Evolutionary conservation across 805 yeast genomes (phyloP), one percentile per base, ranked within the genome.

Genomic region (Candida peoriensis): DNA sequence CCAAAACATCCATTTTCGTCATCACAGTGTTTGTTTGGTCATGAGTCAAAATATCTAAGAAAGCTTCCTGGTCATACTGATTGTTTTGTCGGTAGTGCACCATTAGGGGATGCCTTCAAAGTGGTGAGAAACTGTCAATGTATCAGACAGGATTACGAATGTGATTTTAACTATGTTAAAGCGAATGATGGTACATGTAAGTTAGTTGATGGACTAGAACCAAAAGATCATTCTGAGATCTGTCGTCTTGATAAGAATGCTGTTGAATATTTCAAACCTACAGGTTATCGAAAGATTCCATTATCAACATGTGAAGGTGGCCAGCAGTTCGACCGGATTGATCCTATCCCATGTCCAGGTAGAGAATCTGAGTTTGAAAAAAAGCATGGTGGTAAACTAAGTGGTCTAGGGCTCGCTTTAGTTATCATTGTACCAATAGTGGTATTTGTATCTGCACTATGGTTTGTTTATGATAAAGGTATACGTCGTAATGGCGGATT

Each of bases 251-350:
- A 71, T 36, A 63, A 73, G 6, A 69, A 70, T 32, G 70, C 71
- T 0, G 59, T 79, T 42, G 87, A 84, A 53, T 89, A 76, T 57
- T 85, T 76, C 63, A 83, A 80, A 48, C 87, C 96, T 9, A 87
- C 97, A 0, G 98, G 98, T 0, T 93, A 93, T 57, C 75, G 98
- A 55, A 78, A 78, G 49, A 73, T 89, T 19, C 90, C 96, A 2
- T 56, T 84, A 42, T 81, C 93, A 9, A 85, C 96, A 0, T 93
- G 99, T 63, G 69, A 66, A 30, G 94, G 88, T 11, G 97, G 97
- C 2, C 59, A 76, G 38, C 68, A 70, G 38, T 70, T 85, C 36
- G 97, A 85, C 53, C 66, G 70, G 17, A 72, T 78, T 58, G 65
- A 62, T 8, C 69, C 83, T 10, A 71, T 68, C 35, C 76, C 97